Evolutionary conservation across 345 rosid species (phyloP).

Genomic region (Mallotus nudiflorus): DNA sequence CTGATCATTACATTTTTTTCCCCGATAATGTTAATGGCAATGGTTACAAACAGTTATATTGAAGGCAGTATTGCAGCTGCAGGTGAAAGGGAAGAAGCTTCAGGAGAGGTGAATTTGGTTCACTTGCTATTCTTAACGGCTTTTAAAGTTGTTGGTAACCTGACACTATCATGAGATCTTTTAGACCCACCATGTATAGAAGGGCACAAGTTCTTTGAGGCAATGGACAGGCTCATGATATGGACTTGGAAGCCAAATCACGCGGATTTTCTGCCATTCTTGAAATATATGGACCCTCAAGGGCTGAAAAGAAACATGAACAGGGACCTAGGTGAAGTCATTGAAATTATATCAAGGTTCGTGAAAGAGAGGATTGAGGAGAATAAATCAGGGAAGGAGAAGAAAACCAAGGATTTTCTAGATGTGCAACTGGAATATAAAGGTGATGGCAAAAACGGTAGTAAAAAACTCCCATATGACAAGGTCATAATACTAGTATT

Average conservation of each 20-base stretch:
- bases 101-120: not conserved
- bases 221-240: slow-evolving; percentile 19
- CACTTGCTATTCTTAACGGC: not conserved
- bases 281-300: slow-evolving; percentile 24
- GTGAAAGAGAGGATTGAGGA: slow-evolving; percentile 13
- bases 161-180: not conserved
- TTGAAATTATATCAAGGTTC: slow-evolving; percentile 5
- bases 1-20: too few species aligned
- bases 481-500: slow-evolving; percentile 8
- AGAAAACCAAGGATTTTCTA: slow-evolving; percentile 8
- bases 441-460: slow-evolving; percentile 14
- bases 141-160: not conserved
- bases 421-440: slow-evolving; percentile 19
- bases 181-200: not conserved
- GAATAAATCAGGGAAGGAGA: not conserved
- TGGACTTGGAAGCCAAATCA: slow-evolving; percentile 24
- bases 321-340: slow-evolving; percentile 11
- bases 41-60: not conserved
- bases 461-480: not conserved
- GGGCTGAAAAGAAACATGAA: slow-evolving; percentile 19
- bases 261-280: slow-evolving; percentile 19
- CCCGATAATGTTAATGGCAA: too few species aligned
- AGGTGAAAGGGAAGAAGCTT: not conserved
- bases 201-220: not conserved
- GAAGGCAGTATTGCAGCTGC: not conserved